Percentiles rank a stretch among this genome's conserved stretches.
Conservation (phyloP, 176 grass and related monocot genomes). For the Raddia guianensis region DNA sequence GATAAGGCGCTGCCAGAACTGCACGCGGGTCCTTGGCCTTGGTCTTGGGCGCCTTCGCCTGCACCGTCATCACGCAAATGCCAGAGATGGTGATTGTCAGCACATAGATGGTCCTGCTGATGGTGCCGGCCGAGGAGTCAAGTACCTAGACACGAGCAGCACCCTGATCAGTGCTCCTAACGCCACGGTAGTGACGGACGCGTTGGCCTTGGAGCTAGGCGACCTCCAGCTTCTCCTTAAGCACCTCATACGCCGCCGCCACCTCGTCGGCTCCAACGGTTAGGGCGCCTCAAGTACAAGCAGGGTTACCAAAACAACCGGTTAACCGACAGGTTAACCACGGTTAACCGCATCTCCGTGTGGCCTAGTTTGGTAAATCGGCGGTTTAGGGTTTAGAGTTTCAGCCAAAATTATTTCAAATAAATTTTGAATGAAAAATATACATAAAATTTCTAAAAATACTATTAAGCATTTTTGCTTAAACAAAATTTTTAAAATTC, state of each 20-base stretch:
- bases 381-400: too few relatives aligned
- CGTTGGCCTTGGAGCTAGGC: neutral
- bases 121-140: neutral
- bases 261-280: neutral
- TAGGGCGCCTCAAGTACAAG: neutral
- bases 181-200: neutral
- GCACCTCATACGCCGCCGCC: too few relatives aligned
- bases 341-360: neutral
- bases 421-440: too few relatives aligned
- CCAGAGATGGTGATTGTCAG: slow-evolving; percentile 8
- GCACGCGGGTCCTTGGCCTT: too few relatives aligned
- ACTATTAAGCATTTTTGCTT: too few relatives aligned
- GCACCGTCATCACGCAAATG: neutral
- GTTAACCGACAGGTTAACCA: fast-evolving
- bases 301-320: too few relatives aligned
- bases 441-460: too few relatives aligned
- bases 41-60: neutral
- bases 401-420: too few relatives aligned
- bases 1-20: neutral
- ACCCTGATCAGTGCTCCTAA: neutral
- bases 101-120: neutral
- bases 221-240: neutral
- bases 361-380: too few relatives aligned
- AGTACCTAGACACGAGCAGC: neutral
- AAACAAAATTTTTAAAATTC: too few relatives aligned